Base-by-base conservation (phyloP, 352 stramenopile species). In the Phytophthora pinifolia region DNA sequence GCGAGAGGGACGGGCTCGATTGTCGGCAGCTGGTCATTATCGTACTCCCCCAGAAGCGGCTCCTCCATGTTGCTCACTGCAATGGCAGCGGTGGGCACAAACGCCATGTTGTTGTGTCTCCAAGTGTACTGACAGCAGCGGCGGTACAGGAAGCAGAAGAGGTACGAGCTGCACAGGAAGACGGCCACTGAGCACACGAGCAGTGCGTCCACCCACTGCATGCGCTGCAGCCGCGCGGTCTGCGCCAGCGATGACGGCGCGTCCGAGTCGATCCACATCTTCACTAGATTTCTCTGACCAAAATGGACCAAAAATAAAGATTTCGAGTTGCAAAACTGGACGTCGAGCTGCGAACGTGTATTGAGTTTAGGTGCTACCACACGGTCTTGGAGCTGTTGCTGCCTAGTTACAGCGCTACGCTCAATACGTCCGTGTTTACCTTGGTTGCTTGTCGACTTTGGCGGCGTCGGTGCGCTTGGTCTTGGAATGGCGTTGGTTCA, bases 31-130 rank as follows among this genome's bases (percentile, higher is more conserved):
- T 84, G 48, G 31, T 74, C 57, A 54, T 85, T 81, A 25, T 66
- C 59, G 4, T 59, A 59, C 4, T 54, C 63, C 0, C 70, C 61
- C 6, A 92, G 65, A 35, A 92, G 74, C 15, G 82, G 79, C 59
- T 89, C 62, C 43, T 88, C 69, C 73, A 89, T 83, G 54, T 92
- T 75, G 48, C 63, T 81, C 10, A 83, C 64, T 17, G 75, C 59
- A 25, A 83, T 30, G 4, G 55, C 37, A 22, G 66, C 50, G 18
- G 32, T 69, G 14, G 67, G 59, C 37, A 79, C 51, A 0, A 46
- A 47, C 6, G 59, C 45, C 34, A 67, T 62, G 30, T 64, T 33
- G 25, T 54, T 41, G 45, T 32, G 31, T 46, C 58, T 31, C 33
- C 33, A 36, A 9, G 49, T 58, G 2, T 46, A 37, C 18, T 34